Evolutionary conservation across 2,329 filamentous ascomycete species (phyloP).

Genomic region (Drechslera avenae): DNA sequence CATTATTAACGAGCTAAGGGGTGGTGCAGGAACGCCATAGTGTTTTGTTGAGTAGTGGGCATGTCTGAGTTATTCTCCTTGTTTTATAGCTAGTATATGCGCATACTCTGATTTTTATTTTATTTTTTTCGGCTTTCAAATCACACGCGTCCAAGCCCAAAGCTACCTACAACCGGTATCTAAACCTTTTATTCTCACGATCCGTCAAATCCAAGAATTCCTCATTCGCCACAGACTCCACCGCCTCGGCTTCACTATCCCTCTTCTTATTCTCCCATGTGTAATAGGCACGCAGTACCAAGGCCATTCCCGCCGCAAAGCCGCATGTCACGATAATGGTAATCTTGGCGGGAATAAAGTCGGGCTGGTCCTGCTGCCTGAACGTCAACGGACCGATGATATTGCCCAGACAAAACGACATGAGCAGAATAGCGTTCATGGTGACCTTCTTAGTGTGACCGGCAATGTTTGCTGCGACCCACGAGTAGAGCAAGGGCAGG

Average conservation of each 20-base stretch:
- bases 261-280: constrained; percentile 39
- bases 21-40: not conserved
- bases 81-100: too few relatives aligned
- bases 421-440: constrained; percentile 55
- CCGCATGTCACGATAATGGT: constrained; percentile 33
- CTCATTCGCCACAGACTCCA: constrained; percentile 26
- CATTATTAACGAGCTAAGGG: constrained; percentile 25
- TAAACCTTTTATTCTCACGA: constrained; percentile 36
- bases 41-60: too few relatives aligned
- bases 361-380: constrained; percentile 40
- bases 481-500: constrained; percentile 40
- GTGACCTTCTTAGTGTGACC: constrained; percentile 58
- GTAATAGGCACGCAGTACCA: constrained; percentile 36
- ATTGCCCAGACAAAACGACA: constrained; percentile 52
- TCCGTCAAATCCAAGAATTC: constrained; percentile 49
- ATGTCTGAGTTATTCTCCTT: too few relatives aligned
- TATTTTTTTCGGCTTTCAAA: too few relatives aligned
- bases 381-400: constrained; percentile 53
- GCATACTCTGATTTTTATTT: too few relatives aligned
- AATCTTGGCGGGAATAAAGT: constrained; percentile 54
- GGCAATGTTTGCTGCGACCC: constrained; percentile 55
- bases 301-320: constrained; percentile 50
- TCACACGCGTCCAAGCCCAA: too few relatives aligned
- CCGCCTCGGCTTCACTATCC: constrained; percentile 15
- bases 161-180: constrained; percentile 21